Base-by-base conservation (phyloP, 345 rosid genomes). In the Ailanthus altissimus region DNA sequence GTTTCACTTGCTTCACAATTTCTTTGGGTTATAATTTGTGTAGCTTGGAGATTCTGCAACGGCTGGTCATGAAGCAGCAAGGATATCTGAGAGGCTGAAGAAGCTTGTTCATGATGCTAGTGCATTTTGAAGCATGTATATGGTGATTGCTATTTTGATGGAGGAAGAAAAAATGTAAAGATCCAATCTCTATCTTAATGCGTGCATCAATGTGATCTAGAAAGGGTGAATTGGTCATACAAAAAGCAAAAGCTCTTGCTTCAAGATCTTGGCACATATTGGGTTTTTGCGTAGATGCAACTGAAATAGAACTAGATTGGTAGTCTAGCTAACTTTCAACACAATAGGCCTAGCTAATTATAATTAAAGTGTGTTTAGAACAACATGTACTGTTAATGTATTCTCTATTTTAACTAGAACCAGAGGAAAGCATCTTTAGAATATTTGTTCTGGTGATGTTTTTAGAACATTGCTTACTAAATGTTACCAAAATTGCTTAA, bases 61-160 rank as follows among this genome's bases (percentile, higher is more conserved):
- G 0, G 54, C 74, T 0, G 65, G 74, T 50, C 15, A 32, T 67
- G 80, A 18, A 65, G 80, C 81, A 16, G 82, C 84, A 9, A 85
- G 80, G 76, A 84, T 87, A 56, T 84, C 85, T 16, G 82, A 79
- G 80, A 84, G 84, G 78, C 73, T 89, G 50, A 77, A 69, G 60
- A 81, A 82, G 82, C 65, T 87, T 36, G 40, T 77, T 43, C 21
- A 77, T 15, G 84, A 85, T 75, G 79, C 73, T 7, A 60, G 64
- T 75, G 72, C 75, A 25, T 73, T 59, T 73, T 63, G 77, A 74
- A 74, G 69, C 38, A 38, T 61, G 13, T 15, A 47, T 56, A 47
- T 16, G 46, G 12, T 42, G 57, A 46, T 73, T 73, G 16, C 76
- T 60, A 23, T n/a, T 73, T 73, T 46, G 23, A 26, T 9, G 43